phyloP scores from a whole-genome alignment of 345 rosid species.

The Acer negundo region DNA sequence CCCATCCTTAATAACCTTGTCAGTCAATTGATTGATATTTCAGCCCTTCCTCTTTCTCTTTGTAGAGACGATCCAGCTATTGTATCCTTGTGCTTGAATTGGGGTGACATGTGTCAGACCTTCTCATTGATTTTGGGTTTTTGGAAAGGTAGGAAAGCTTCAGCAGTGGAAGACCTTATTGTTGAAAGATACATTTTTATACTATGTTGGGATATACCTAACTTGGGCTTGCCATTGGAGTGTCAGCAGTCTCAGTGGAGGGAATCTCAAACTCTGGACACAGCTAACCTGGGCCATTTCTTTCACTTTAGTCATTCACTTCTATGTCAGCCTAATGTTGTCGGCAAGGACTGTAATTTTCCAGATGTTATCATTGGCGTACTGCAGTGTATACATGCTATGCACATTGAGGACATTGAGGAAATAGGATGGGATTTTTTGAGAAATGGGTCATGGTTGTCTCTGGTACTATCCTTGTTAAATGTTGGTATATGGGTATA shows the following conservation, averaged over 20 bases:
- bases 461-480: slow-evolving; percentile 65
- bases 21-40: slow-evolving; percentile 69
- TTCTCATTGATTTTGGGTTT: slow-evolving; percentile 68
- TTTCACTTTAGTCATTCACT: slow-evolving; percentile 61
- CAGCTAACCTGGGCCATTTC: slow-evolving; percentile 47
- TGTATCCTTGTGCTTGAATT: slow-evolving; percentile 51
- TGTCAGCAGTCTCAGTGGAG: slow-evolving; percentile 41
- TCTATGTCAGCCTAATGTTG: slow-evolving; percentile 43
- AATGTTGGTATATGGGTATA: slow-evolving; percentile 58
- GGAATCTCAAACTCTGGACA: slow-evolving; percentile 44
- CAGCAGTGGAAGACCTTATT: slow-evolving; percentile 71
- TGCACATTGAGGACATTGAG: slow-evolving; percentile 45
- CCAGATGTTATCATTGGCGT: slow-evolving; percentile 48
- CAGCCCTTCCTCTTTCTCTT: slow-evolving; percentile 58
- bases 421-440: slow-evolving; percentile 84
- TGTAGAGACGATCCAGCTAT: slow-evolving; percentile 48
- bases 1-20: slow-evolving; percentile 49
- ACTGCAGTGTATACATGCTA: slow-evolving; percentile 46
- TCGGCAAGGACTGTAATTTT: slow-evolving; percentile 40
- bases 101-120: slow-evolving; percentile 49
- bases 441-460: slow-evolving; percentile 78
- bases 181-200: slow-evolving; percentile 85
- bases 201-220: slow-evolving; percentile 82
- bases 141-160: slow-evolving; percentile 80
- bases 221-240: slow-evolving; percentile 34